phyloP scores from a whole-genome alignment of 257 asterid genomes.

The Solanum pinnatisectum region DNA sequence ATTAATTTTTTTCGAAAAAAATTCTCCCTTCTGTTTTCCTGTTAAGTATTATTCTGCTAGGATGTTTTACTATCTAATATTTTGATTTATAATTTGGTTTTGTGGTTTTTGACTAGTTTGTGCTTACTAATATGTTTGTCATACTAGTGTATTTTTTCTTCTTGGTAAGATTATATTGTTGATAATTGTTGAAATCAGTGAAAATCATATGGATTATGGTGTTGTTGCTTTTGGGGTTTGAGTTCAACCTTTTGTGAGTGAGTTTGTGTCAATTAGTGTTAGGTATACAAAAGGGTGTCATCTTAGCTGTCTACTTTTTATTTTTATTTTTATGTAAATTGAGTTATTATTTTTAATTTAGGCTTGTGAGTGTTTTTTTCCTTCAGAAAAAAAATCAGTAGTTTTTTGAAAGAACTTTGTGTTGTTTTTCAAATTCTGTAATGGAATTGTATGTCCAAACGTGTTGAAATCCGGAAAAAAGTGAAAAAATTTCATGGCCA shows the following conservation, averaged over 20 bases:
- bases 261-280: neutral
- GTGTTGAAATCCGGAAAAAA: neutral
- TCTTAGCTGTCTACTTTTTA: neutral
- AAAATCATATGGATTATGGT: neutral
- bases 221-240: neutral
- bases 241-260: neutral
- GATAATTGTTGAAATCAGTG: neutral
- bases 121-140: neutral
- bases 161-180: neutral
- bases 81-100: neutral
- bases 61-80: neutral
- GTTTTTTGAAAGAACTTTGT: neutral
- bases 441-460: neutral
- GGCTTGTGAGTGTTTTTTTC: neutral
- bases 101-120: neutral
- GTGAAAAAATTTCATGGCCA: neutral
- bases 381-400: neutral
- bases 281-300: neutral
- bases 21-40: neutral
- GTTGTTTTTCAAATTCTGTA: neutral
- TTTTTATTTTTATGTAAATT: neutral
- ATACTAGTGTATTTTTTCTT: neutral
- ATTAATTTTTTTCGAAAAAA: neutral
- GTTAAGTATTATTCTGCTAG: neutral
- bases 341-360: neutral